Evolutionary conservation across 768 basidiomycete genomes (phyloP), one percentile per base, ranked within the genome.

Genomic region (Mycena rebaudengoi): DNA sequence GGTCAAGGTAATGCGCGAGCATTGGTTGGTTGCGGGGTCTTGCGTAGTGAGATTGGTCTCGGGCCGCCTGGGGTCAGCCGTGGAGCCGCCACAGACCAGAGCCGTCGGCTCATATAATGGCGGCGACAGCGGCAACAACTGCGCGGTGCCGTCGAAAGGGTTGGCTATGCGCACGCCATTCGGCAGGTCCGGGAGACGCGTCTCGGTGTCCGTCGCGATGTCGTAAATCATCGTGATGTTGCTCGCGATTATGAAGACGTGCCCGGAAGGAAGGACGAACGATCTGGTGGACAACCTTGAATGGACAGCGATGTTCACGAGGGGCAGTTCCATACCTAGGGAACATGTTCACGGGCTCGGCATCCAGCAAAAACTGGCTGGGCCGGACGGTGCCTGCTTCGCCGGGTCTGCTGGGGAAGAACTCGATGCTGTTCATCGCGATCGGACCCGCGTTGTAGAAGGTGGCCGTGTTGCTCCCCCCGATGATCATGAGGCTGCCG

Each of bases 131-230:
- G 86, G 86, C 18, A 88, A 79, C 30, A 88, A 79, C 23, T 85
- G 62, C 10, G 75, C 86, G 14, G 83, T 83, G 16, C 85, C 86
- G 16, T 86, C 80, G 82, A 86, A 84, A 0, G 86, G 86, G 65
- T 88, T 87, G 1, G 86, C 86, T 43, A 87, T 80, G 21, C 85
- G 86, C 8, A 86, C n/a, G n/a, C n/a, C n/a, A n/a, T n/a, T n/a
- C n/a, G n/a, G n/a, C n/a, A n/a, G n/a, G n/a, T n/a, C n/a, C 82
- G 86, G 86, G 13, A 85, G 80, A 20, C 78, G 75, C 12, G 71
- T 77, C 70, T 87, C 86, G 7, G 69, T 76, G 65, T 86, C 80
- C 16, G 71, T 65, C 62, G 79, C 40, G 23, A 57, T 35, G 43
- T 57, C 55, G 43, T 57, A 57, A 30, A 57, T 40, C 43, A 44